Conservation (phyloP, 352 stramenopile species). For the Phytophthora boehmeriae region DNA sequence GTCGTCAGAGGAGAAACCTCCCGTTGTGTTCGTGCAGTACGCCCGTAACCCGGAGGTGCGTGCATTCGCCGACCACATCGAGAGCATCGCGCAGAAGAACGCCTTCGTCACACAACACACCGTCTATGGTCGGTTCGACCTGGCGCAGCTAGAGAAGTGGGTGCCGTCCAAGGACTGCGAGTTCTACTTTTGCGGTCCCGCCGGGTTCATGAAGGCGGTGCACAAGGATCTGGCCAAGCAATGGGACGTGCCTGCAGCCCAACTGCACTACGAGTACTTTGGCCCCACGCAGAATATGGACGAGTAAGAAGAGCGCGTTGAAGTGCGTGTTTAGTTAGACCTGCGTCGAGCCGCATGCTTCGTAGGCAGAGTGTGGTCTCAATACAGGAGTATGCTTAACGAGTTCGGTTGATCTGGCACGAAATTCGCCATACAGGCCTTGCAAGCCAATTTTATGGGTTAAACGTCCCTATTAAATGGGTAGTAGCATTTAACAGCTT, state of each 20-base stretch:
- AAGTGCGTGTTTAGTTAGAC: neutral
- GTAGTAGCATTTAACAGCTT: neutral
- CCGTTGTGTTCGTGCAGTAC: constrained; percentile 53
- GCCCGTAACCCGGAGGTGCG: constrained; percentile 39
- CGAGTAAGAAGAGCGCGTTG: constrained; percentile 1
- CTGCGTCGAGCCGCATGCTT: neutral
- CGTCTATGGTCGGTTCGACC: constrained; percentile 37
- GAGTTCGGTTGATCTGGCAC: too few species aligned
- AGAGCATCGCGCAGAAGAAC: constrained; percentile 36
- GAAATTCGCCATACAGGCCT: too few species aligned
- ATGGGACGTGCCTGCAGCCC: constrained; percentile 39
- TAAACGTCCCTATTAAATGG: too few species aligned
- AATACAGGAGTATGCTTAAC: too few species aligned
- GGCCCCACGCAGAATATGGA: constrained; percentile 55
- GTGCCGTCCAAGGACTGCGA: constrained; percentile 44
- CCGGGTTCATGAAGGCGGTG: constrained; percentile 58
- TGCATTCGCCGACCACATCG: constrained; percentile 39
- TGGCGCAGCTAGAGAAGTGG: constrained; percentile 34
- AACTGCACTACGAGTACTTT: constrained; percentile 74
- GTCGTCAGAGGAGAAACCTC: constrained; percentile 29
- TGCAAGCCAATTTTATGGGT: too few species aligned
- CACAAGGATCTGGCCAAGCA: constrained; percentile 41
- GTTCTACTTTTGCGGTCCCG: constrained; percentile 68
- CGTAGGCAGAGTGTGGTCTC: neutral
- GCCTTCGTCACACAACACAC: constrained; percentile 44